Evolutionary conservation across 1,284 basidiomycete genomes (phyloP), one percentile per base, ranked within the genome.

Genomic region (Cryptococcus jaspeensis): DNA sequence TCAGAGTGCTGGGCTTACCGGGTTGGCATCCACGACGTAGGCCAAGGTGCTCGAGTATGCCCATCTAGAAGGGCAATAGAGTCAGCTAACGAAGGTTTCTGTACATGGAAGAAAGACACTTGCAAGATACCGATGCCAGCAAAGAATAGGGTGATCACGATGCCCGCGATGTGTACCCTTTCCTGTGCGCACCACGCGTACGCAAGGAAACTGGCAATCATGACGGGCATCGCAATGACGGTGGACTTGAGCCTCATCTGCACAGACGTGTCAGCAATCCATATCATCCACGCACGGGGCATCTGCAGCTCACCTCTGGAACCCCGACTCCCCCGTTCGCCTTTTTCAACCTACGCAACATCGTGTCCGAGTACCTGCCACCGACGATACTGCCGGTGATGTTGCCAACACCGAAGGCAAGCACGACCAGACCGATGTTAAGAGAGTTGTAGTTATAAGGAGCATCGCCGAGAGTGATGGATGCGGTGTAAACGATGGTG

Each of bases 101-200:
- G 37, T 6, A 32, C 13, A 49, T 37, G n/a, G n/a, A 53, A 13
- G 5, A 32, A 37, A 82, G 65, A 87, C 85, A 88, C 83, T 70
- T 63, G 89, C 87, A 89, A 85, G 5, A 84, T 81, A 59, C 85
- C 82, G 70, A 90, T 87, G 15, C 89, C 89, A 3, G 82, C 82
- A 35, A 85, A 71, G 60, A 83, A 81, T 5, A 87, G 77, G 16
- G 81, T 82, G 23, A 84, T 77, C 32, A 84, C 80, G 1, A 84
- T 80, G 1, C 82, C 84, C 74, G 71, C 82, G 40, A 91, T 79
- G 68, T 87, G 80, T 8, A 66, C 67, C 51, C 85, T 84, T 53
- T 84, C 73, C 57, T 89, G 75, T 43, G 82, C 84, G 5, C 86
- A 81, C 91, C 91, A 94, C 2, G 84, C 91, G 67, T 89, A 91